phyloP scores from a whole-genome alignment of 2,329 filamentous ascomycete genomes.

The Arthrocladium fulminans region DNA sequence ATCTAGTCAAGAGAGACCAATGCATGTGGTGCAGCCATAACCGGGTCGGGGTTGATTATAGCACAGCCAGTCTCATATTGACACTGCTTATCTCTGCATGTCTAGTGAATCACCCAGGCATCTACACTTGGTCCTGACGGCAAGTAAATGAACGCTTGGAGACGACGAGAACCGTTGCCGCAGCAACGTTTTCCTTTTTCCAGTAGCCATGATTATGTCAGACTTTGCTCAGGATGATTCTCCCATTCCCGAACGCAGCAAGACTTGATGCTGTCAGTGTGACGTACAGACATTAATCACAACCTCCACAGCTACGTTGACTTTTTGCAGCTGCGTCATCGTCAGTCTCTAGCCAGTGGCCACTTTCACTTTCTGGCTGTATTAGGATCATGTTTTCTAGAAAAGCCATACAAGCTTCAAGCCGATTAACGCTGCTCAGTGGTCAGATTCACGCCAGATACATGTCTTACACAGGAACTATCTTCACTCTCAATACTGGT shows the following conservation, averaged over 20 bases:
- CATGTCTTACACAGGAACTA: slow-evolving; percentile 13
- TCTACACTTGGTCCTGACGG: too few species aligned
- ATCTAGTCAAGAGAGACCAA: slow-evolving; percentile 19
- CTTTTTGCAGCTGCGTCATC: not conserved
- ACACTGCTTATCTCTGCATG: too few species aligned
- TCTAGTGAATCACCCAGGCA: too few species aligned
- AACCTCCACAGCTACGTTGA: not conserved
- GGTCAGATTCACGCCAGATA: slow-evolving; percentile 5
- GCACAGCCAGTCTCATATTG: too few species aligned
- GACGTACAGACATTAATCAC: too few species aligned
- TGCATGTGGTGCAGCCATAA: too few species aligned
- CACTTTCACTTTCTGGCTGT: not conserved
- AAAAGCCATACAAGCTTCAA: not conserved
- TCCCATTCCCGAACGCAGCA: not conserved
- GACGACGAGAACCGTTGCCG: too few species aligned
- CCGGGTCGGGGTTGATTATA: too few species aligned
- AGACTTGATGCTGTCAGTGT: not conserved
- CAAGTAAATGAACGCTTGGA: too few species aligned
- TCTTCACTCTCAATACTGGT: slow-evolving; percentile 26
- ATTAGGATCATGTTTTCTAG: slow-evolving; percentile 9
- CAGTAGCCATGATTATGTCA: too few species aligned
- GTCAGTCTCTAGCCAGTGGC: not conserved
- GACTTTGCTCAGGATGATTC: not conserved
- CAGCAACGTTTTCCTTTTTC: too few species aligned
- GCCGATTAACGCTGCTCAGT: not conserved